Base-by-base conservation (phyloP, 768 basidiomycete genomes). In the Dioszegia crocea region DNA sequence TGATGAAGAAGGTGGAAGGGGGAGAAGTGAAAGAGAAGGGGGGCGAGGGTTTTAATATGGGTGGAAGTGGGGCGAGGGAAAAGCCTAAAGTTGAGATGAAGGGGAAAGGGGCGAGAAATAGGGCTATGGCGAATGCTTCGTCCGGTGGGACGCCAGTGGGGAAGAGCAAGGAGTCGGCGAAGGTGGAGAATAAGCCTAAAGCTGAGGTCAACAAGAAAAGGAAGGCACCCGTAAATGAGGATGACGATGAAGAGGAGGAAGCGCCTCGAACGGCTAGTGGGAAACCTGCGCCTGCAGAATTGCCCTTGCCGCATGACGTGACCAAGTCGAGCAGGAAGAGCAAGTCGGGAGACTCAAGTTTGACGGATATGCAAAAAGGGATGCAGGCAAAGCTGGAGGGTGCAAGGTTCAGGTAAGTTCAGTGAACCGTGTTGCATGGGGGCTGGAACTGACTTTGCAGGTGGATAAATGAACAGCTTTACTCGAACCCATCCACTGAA, bases 381-480 rank as follows among this genome's bases (percentile, higher is more conserved):
- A 88, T 96, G 84, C 90, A 84, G 76, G 81, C 86, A 54, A 89
- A 84, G 64, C 76, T 92, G 56, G 85, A 88, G 59, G 89, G 91
- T 0, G 91, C 91, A n/a, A 84, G 86, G 24, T 93, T 93, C 76
- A 83, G 90, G 91, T 87, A 45, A 67, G 81, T 55, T 16, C 9
- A 2, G 3, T 23, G 17, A 12, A 21, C 38, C 39, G 24, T 30
- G 36, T 45, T 61, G 14, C 23, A 14, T 3, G 2, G 17, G 17
- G 21, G 26, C 54, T 24, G 24, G 45, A 60, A 33, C 27, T 50
- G 56, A 38, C 57, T 39, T 16, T 26, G 9, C 61, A 91, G 93
- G 69, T 83, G 88, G 80, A 87, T 97, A 56, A 99, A 99, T 73
- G 93, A 97, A 79, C 83, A 82, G 38, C 79, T 99, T 29, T 99